Conservation (phyloP, 2,329 filamentous ascomycete genomes). For the Pseudofabraea citricarpa region DNA sequence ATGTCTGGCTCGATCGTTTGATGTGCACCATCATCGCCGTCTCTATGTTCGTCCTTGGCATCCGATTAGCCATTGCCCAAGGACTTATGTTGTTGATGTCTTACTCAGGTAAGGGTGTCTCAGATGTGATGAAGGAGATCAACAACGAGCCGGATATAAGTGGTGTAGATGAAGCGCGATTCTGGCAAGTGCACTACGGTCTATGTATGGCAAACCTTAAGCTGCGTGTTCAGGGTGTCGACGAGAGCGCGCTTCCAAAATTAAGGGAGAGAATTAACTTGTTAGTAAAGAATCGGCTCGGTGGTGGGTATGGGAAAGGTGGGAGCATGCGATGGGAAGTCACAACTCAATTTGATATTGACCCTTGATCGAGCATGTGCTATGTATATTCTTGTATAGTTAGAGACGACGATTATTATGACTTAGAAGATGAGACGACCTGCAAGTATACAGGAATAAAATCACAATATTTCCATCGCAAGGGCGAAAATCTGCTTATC, state of each 20-base stretch:
- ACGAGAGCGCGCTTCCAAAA: constrained; percentile 67
- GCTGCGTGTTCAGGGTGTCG: constrained; percentile 61
- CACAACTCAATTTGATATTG: constrained; percentile 64
- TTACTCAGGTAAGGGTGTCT: constrained; percentile 43
- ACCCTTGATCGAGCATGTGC: constrained; percentile 17
- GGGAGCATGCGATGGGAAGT: constrained; percentile 88
- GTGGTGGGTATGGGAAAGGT: constrained; percentile 79
- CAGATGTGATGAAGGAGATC: constrained; percentile 76
- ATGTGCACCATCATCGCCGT: constrained; percentile 78
- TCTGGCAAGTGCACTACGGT: constrained; percentile 98
- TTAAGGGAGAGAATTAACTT: constrained; percentile 72
- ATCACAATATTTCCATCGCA: too few species aligned
- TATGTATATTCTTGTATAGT: too few species aligned
- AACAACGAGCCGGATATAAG: constrained; percentile 72
- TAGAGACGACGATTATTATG: too few species aligned
- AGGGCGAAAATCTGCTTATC: too few species aligned
- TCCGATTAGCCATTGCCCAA: constrained; percentile 77
- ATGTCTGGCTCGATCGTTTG: constrained; percentile 76
- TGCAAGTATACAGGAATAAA: too few species aligned
- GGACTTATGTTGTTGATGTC: constrained; percentile 96
- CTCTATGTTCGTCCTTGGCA: constrained; percentile 83
- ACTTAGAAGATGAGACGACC: too few species aligned
- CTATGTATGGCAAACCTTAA: constrained; percentile 94
- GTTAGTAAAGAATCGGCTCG: constrained; percentile 78
- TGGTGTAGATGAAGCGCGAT: constrained; percentile 82